A percentile compares a stretch with the other conserved stretches of the same genome.
phyloP scores from a whole-genome alignment of 2,329 filamentous ascomycete genomes.

The Leptosphaerulina australis region DNA sequence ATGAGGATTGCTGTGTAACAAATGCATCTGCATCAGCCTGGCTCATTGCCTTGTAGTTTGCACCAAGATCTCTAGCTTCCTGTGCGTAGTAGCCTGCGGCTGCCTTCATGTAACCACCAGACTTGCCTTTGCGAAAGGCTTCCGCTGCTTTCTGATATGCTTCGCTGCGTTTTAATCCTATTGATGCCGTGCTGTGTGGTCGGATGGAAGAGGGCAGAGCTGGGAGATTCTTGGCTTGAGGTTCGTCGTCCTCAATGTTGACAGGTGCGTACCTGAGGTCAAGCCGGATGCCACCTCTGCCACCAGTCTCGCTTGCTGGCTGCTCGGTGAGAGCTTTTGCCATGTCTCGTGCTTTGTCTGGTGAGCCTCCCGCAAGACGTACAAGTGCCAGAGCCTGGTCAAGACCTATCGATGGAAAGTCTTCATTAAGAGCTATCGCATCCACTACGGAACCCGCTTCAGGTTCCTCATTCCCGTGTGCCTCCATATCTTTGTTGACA shows the following conservation, averaged over 20 bases:
- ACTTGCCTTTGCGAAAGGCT: slow-evolving; percentile 67
- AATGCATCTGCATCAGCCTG: slow-evolving; percentile 72
- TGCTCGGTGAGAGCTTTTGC: slow-evolving; percentile 59
- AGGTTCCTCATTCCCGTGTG: slow-evolving; percentile 43
- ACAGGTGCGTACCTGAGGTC: slow-evolving; percentile 55
- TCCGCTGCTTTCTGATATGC: slow-evolving; percentile 64
- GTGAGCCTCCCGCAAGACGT: slow-evolving; percentile 62
- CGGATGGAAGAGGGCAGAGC: slow-evolving; percentile 37
- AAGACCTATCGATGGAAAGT: slow-evolving; percentile 60
- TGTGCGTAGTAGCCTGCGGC: slow-evolving; percentile 78
- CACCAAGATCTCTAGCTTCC: slow-evolving; percentile 68
- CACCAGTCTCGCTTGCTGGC: slow-evolving; percentile 34
- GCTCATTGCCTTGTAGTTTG: slow-evolving; percentile 62
- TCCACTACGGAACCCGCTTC: slow-evolving; percentile 56
- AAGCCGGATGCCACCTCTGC: slow-evolving; percentile 54
- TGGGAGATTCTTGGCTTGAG: slow-evolving; percentile 36
- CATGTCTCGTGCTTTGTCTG: slow-evolving; percentile 64
- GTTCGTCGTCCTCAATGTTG: slow-evolving; percentile 41
- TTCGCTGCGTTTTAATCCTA: slow-evolving; percentile 55
- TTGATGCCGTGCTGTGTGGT: slow-evolving; percentile 49
- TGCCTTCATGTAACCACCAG: slow-evolving; percentile 74
- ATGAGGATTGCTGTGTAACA: slow-evolving; percentile 74
- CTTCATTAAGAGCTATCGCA: slow-evolving; percentile 59
- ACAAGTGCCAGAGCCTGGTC: slow-evolving; percentile 60
- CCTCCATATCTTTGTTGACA: slow-evolving; percentile 55